Percentiles rank a stretch among this genome's conserved stretches.
Evolutionary conservation across 1,284 basidiomycete genomes (phyloP).

Genomic region (Porogramme epimiltina): DNA sequence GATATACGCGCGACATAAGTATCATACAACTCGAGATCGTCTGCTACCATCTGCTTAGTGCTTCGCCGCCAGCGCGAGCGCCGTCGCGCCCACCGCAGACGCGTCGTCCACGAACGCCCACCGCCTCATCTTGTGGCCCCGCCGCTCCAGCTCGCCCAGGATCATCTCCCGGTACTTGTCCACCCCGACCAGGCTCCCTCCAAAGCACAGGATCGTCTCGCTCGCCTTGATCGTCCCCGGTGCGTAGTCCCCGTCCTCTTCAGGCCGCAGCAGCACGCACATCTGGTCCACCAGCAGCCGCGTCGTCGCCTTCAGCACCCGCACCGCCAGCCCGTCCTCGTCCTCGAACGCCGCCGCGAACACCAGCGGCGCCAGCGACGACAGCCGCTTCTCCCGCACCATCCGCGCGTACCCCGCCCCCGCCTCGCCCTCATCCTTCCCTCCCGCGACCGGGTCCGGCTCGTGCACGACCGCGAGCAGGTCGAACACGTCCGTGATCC

Average conservation of each 20-base stretch:
- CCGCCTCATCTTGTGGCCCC: conserved; percentile 62
- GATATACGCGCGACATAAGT: too few relatives aligned
- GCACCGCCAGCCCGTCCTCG: conserved; percentile 57
- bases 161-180: conserved; percentile 61
- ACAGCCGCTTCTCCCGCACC: conserved; percentile 71
- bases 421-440: conserved; percentile 20
- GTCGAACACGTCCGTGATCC: conserved; percentile 58
- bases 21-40: too few relatives aligned
- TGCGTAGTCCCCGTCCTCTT: conserved; percentile 27
- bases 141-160: conserved; percentile 53
- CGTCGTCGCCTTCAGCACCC: conserved; percentile 55
- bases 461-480: conserved; percentile 62
- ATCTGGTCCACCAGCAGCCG: conserved; percentile 63
- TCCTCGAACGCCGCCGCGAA: conserved; percentile 72
- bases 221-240: conserved; percentile 50
- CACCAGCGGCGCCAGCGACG: conserved; percentile 69
- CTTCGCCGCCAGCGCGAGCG: conserved; percentile 25
- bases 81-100: conserved; percentile 59
- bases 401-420: conserved; percentile 39
- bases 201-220: conserved; percentile 67
- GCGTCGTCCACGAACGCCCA: conserved; percentile 70
- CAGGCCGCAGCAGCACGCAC: conserved; percentile 48
- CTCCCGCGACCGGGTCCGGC: conserved; percentile 43
- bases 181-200: conserved; percentile 70
- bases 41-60: not conserved